Percentiles rank a stretch among this genome's conserved stretches.
phyloP scores from a whole-genome alignment of 1,284 basidiomycete genomes.

The Trichosporon faecale region DNA sequence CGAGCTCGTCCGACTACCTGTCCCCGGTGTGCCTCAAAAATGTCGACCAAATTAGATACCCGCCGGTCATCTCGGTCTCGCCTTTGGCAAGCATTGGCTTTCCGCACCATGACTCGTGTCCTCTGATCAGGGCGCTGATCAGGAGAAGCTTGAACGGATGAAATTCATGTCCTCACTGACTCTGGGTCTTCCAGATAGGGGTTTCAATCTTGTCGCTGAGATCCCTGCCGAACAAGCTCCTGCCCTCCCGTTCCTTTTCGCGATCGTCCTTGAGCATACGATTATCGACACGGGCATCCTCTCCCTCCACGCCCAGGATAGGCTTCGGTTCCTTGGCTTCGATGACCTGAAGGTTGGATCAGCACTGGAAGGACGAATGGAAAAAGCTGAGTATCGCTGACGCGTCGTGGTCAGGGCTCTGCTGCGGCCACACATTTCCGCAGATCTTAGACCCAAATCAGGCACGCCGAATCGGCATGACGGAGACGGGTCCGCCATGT shows the following conservation, averaged over 20 bases:
- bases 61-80: too few relatives aligned
- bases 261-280: constrained; percentile 73
- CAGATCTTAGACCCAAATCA: neutral
- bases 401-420: neutral
- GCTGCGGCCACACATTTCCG: neutral
- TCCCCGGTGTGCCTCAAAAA: too few relatives aligned
- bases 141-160: neutral
- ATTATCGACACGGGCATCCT: constrained; percentile 81
- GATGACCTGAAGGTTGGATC: constrained; percentile 63
- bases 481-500: neutral
- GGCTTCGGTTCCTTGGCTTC: constrained; percentile 89
- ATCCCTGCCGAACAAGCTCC: constrained; percentile 57
- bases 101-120: neutral
- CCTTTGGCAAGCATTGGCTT: too few relatives aligned
- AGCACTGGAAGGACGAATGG: neutral
- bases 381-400: neutral
- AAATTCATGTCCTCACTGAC: neutral
- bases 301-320: constrained; percentile 79
- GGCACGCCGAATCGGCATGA: neutral
- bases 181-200: neutral
- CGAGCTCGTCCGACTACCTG: neutral
- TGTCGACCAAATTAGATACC: too few relatives aligned
- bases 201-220: constrained; percentile 45
- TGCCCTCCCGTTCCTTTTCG: constrained; percentile 56
- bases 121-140: neutral